Percentiles rank a stretch among this genome's conserved stretches.
Conservation (phyloP, 768 basidiomycete genomes). For the Cystofilobasidium capitatum region DNA sequence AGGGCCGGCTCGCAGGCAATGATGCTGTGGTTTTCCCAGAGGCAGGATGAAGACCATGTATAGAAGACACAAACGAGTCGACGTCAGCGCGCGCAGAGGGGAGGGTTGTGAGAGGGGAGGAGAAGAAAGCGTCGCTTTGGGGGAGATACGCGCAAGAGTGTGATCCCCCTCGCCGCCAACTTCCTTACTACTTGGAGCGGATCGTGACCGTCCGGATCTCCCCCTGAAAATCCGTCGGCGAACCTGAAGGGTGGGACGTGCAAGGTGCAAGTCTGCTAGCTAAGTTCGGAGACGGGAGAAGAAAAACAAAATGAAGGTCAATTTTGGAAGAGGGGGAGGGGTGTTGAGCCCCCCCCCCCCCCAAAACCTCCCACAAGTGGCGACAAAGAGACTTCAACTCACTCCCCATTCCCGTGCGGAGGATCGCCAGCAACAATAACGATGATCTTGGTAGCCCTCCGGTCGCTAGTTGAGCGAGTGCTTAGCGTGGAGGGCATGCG, state of each 20-base stretch:
- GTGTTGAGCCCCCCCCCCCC: too few species aligned
- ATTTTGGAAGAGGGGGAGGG: too few species aligned
- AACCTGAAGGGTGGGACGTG: too few species aligned
- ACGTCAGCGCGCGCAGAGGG: too few species aligned
- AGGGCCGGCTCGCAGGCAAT: constrained; percentile 27
- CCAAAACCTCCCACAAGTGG: too few species aligned
- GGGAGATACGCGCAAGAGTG: constrained; percentile 6
- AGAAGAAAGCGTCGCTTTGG: background rate
- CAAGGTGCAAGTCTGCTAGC: too few species aligned
- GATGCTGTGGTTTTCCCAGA: too few species aligned
- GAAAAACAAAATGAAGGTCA: too few species aligned
- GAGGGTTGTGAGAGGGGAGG: background rate
- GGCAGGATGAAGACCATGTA: too few species aligned
- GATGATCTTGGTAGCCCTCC: constrained; percentile 24
- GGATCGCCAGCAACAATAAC: constrained; percentile 24
- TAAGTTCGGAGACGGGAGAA: too few species aligned
- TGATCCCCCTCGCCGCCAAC: constrained; percentile 23
- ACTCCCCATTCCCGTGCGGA: constrained; percentile 24
- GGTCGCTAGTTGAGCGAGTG: constrained; percentile 11
- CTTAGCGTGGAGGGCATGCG: constrained; percentile 12
- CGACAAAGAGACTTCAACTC: too few species aligned
- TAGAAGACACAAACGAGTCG: too few species aligned
- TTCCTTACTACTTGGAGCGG: constrained; percentile 22
- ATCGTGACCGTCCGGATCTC: constrained; percentile 24
- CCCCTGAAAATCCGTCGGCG: constrained; percentile 23